Evolutionary conservation across 768 basidiomycete species (phyloP), one percentile per base, ranked within the genome.

Genomic region (Pleurotus djamor): DNA sequence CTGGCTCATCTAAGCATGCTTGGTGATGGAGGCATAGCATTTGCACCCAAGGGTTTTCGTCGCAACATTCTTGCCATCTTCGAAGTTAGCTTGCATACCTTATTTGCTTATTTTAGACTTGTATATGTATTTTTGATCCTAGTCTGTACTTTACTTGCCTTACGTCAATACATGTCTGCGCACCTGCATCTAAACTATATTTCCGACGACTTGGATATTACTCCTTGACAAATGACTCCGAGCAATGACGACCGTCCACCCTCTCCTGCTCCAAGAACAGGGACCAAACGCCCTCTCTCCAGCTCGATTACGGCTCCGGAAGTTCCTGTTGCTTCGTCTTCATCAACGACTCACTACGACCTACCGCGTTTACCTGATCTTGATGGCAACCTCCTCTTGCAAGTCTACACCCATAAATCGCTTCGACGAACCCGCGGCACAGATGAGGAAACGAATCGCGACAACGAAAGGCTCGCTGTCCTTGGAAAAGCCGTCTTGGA

Each of bases 321-420:
- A 67, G 21, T 59, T 67, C 21, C 21, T 28, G 21, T 28, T 28
- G 21, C 21, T 28, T 28, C 21, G 10, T 48, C 54, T 55, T 7
- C 10, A 17, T 7, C 45, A 5, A 17, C 13, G 5, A 17, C 45
- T 2, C 12, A 52, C 64, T 44, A 60, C 65, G 61, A 59, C 55
- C 50, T 34, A 50, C 59, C 66, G 72, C 54, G 82, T 79, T 68
- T 83, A 61, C 88, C 84, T 48, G 77, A 74, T 67, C 74, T 83
- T 51, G 65, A 60, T 59, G 74, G 76, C 34, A 83, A 87, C 52
- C 72, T 84, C 38, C 74, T 85, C 63, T 79, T 91, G 55, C 82
- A 88, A 64, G 85, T 89, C 55, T 90, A 82, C 65, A 89, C 87
- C 10, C 89, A 92, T 67, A 79, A 72, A 64, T 88, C 88, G 16